A percentile compares a stretch with the other conserved stretches of the same genome.
Evolutionary conservation across 805 yeast genomes (phyloP).

Genomic region (Ogataea henricii): DNA sequence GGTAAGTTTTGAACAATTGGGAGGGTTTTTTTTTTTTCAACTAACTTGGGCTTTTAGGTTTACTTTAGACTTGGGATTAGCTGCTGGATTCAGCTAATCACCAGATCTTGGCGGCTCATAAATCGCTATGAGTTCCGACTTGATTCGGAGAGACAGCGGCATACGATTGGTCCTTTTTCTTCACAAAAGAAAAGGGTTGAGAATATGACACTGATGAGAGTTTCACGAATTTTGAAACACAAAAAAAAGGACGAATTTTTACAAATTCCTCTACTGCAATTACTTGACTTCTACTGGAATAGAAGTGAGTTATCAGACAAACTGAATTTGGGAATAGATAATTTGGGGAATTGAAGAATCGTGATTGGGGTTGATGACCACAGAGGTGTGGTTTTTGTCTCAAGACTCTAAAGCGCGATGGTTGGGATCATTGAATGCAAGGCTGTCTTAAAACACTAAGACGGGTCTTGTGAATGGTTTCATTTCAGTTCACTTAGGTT

Average conservation of each 20-base stretch:
- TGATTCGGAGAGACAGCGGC: constrained; percentile 3
- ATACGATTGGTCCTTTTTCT: not conserved
- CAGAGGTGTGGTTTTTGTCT: not conserved
- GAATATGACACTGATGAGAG: constrained; percentile 8
- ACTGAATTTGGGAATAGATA: constrained; percentile 3
- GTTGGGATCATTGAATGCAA: not conserved
- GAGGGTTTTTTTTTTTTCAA: not conserved
- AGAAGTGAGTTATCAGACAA: not conserved
- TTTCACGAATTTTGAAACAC: constrained; percentile 4
- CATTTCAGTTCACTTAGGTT: constrained; percentile 6
- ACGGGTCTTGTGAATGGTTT: not conserved
- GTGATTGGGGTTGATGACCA: not conserved
- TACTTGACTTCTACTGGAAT: not conserved
- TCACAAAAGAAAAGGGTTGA: not conserved
- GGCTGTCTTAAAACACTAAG: not conserved
- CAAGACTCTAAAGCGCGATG: not conserved
- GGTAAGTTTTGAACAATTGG: constrained; percentile 67
- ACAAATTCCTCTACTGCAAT: constrained; percentile 10
- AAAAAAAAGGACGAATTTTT: constrained; percentile 7
- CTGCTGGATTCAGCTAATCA: not conserved
- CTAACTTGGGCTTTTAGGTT: not conserved
- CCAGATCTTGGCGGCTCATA: constrained; percentile 1
- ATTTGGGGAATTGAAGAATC: constrained; percentile 1
- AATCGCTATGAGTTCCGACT: constrained; percentile 6
- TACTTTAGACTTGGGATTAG: not conserved